These are phyloP conservation scores for Meripilus lineatus DNA, from an alignment of 1,284 basidiomycete genomes.

Conservation along the genomic window DNA sequence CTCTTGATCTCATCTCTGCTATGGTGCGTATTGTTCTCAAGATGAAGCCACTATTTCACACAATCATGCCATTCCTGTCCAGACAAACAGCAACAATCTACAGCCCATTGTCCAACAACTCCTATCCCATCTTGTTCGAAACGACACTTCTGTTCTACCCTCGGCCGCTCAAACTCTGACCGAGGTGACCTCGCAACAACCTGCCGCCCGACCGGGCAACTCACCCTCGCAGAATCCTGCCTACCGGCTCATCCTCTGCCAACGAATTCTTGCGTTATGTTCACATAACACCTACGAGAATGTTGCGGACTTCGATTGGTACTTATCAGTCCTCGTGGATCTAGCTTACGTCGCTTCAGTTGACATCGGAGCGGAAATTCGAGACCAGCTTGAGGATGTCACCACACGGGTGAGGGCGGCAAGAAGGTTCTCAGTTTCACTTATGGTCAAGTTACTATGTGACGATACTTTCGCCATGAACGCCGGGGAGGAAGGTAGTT, in stretches of 20 bases:
- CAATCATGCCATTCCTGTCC: not conserved
- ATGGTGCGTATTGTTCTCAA: conserved; percentile 57
- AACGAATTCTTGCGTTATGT: conserved; percentile 80
- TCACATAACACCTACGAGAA: conserved; percentile 82
- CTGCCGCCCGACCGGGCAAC: conserved; percentile 32
- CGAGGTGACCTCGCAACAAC: conserved; percentile 38
- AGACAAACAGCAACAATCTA: conserved; percentile 82
- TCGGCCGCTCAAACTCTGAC: conserved; percentile 60
- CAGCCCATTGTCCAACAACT: conserved; percentile 88
- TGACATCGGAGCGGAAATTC: conserved; percentile 69
- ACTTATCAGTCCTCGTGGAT: conserved; percentile 88
- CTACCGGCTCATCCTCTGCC: conserved; percentile 80
- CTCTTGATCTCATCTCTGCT: conserved; percentile 88
- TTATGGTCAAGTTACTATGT: conserved; percentile 75
- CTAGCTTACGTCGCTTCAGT: conserved; percentile 82
- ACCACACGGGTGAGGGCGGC: conserved; percentile 77
- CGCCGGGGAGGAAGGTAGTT: conserved; percentile 57
- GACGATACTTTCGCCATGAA: conserved; percentile 72
- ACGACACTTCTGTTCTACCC: conserved; percentile 46
- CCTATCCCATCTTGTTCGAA: conserved; percentile 77
- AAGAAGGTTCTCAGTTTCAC: conserved; percentile 73
- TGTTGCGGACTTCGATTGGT: conserved; percentile 95
- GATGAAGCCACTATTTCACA: not conserved
- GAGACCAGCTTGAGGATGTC: conserved; percentile 85
- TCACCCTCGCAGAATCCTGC: conserved; percentile 66